A percentile compares a stretch with the other conserved stretches of the same genome.
These are phyloP conservation scores for Gypsophila paniculata DNA, from an alignment of 179 eudicot species.

Conservation along the genomic window DNA sequence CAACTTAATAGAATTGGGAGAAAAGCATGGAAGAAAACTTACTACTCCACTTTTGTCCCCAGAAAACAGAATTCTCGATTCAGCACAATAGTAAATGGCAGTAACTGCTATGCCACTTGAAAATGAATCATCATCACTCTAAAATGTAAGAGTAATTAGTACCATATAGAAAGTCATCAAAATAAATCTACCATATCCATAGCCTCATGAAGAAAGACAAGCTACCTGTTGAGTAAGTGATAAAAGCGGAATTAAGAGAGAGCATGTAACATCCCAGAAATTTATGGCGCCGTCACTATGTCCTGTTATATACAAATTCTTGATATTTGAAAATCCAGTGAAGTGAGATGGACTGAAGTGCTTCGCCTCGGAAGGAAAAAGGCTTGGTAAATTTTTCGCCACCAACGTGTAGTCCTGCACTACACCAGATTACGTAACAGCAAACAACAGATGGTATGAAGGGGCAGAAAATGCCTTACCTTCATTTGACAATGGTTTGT, in stretches of 20 bases:
- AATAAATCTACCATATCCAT: constrained; percentile 4
- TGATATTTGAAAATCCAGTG: constrained; percentile 59
- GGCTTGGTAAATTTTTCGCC: constrained; percentile 47
- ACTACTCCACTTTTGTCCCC: constrained; percentile 94
- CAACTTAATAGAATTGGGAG: not conserved
- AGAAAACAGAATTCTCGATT: constrained; percentile 52
- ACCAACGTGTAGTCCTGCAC: constrained; percentile 49
- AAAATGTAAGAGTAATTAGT: constrained; percentile 18
- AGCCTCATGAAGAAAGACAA: not conserved
- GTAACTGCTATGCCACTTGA: constrained; percentile 59
- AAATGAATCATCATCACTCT: constrained; percentile 64
- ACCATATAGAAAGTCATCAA: not conserved
- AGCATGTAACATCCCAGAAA: constrained; percentile 83
- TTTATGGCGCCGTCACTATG: constrained; percentile 74
- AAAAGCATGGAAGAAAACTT: constrained; percentile 4
- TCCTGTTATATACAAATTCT: constrained; percentile 77
- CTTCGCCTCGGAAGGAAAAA: constrained; percentile 59
- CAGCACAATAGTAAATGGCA: constrained; percentile 48
- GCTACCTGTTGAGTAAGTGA: constrained; percentile 77
- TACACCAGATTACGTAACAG: constrained; percentile 9
- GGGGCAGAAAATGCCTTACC: constrained; percentile 36
- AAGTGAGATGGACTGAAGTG: constrained; percentile 43
- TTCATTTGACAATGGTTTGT: constrained; percentile 43
- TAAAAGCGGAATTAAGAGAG: constrained; percentile 63
- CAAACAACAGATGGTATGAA: constrained; percentile 3